Evolutionary conservation across 2,329 filamentous ascomycete species (phyloP).

Genomic region (Paecilomyces fulvus): DNA sequence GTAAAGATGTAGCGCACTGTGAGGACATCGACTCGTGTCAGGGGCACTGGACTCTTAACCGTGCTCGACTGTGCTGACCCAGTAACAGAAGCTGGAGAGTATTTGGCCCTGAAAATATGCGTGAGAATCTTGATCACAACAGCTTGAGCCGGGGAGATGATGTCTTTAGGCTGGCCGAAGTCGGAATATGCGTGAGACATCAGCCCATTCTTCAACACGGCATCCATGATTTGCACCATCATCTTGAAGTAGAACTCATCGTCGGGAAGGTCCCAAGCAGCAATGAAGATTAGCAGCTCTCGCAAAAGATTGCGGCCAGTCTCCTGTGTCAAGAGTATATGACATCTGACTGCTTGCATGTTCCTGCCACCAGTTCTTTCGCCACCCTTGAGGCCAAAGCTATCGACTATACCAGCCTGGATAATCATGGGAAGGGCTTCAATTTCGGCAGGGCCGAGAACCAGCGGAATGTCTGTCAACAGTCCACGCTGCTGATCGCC

Average conservation of each 20-base stretch:
- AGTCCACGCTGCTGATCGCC: constrained; percentile 60
- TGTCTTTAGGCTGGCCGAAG: constrained; percentile 86
- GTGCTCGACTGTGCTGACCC: constrained; percentile 45
- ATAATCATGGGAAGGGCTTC: constrained; percentile 96
- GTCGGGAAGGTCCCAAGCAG: constrained; percentile 92
- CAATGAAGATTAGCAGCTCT: constrained; percentile 90
- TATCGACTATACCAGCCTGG: constrained; percentile 86
- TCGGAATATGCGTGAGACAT: constrained; percentile 90
- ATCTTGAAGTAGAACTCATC: constrained; percentile 93
- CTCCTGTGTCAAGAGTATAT: constrained; percentile 80
- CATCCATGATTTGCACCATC: constrained; percentile 91
- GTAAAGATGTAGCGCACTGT: constrained; percentile 85
- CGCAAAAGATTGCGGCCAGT: constrained; percentile 82
- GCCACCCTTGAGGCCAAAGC: constrained; percentile 60
- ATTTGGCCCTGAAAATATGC: constrained; percentile 69
- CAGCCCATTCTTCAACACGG: constrained; percentile 78
- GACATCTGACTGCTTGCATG: constrained; percentile 81
- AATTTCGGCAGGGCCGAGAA: constrained; percentile 88
- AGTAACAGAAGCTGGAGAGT: constrained; percentile 39
- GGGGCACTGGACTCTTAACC: constrained; percentile 48
- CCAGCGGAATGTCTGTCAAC: constrained; percentile 87
- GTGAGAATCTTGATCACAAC: constrained; percentile 86
- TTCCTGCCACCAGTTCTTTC: constrained; percentile 56
- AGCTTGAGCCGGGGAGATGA: constrained; percentile 89
- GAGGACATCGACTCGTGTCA: constrained; percentile 50